Evolutionary conservation across 2,329 filamentous ascomycete genomes (phyloP).

Genomic region (Botrytis tulipae): DNA sequence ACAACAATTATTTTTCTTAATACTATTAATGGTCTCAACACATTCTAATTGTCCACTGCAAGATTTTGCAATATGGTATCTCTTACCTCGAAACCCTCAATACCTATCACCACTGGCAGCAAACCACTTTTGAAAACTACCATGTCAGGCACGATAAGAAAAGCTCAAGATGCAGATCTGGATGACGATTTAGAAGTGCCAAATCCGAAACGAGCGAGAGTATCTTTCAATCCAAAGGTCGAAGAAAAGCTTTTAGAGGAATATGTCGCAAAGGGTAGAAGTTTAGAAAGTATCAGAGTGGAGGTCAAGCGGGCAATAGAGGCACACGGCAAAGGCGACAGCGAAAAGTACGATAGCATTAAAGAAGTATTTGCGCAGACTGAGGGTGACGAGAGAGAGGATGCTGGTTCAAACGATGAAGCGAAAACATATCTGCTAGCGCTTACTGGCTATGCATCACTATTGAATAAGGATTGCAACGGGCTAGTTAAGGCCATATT

Average conservation of each 20-base stretch:
- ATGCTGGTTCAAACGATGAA: conserved; percentile 36
- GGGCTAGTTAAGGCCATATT: conserved; percentile 58
- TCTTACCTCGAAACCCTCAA: conserved; percentile 13
- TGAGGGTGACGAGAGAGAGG: conserved; percentile 25
- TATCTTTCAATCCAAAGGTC: conserved; percentile 38
- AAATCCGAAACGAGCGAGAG: conserved; percentile 35
- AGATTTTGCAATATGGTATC: conserved; percentile 16
- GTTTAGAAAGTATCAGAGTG: conserved; percentile 33
- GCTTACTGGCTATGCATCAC: conserved; percentile 60
- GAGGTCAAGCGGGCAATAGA: conserved; percentile 47
- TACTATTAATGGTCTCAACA: conserved; percentile 16
- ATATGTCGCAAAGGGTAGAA: conserved; percentile 31
- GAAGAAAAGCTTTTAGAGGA: conserved; percentile 39
- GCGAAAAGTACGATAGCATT: conserved; percentile 59
- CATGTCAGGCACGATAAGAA: conserved; percentile 34
- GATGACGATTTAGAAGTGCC: conserved; percentile 32
- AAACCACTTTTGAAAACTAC: conserved; percentile 37
- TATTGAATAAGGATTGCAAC: conserved; percentile 58
- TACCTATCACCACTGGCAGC: conserved; percentile 13
- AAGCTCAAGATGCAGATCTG: conserved; percentile 34
- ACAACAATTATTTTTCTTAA: neutral
- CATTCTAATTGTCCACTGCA: neutral
- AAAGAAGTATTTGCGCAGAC: conserved; percentile 52
- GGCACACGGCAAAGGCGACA: conserved; percentile 54
- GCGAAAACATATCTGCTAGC: conserved; percentile 61